Percentiles rank a stretch among this genome's conserved stretches.
These are phyloP conservation scores for Spongiforma sp. DNA, from an alignment of 1,284 basidiomycete species.

Conservation along the genomic window DNA sequence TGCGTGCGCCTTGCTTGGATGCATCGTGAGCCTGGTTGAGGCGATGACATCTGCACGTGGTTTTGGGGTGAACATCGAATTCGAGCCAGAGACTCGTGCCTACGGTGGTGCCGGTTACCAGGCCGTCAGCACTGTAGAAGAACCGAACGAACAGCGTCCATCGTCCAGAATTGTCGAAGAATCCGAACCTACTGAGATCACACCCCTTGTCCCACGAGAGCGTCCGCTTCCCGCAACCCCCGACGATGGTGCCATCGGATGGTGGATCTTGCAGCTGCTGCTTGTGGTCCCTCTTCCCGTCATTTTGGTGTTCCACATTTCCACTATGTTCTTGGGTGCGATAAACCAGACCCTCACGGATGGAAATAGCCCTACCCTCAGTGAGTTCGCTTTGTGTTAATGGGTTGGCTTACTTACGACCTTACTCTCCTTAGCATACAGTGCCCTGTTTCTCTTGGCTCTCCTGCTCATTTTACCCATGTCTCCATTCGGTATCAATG, in stretches of 20 bases:
- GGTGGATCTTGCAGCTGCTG: slow-evolving; percentile 70
- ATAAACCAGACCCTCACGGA: slow-evolving; percentile 67
- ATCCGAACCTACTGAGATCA: slow-evolving; percentile 50
- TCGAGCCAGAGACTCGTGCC: slow-evolving; percentile 8
- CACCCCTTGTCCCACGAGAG: slow-evolving; percentile 52
- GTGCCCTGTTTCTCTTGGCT: slow-evolving; percentile 48
- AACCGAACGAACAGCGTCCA: slow-evolving; percentile 14
- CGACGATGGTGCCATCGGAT: slow-evolving; percentile 49
- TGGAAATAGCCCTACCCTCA: slow-evolving; percentile 54
- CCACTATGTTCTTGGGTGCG: slow-evolving; percentile 53
- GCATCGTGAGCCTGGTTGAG: slow-evolving; percentile 50
- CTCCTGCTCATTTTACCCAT: slow-evolving; percentile 62
- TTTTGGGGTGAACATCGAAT: slow-evolving; percentile 21
- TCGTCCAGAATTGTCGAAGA: slow-evolving; percentile 33
- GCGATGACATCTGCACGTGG: slow-evolving; percentile 30
- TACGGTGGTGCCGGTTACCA: slow-evolving; percentile 31
- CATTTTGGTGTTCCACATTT: slow-evolving; percentile 61
- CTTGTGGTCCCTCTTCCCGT: slow-evolving; percentile 62
- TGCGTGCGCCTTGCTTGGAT: slow-evolving; percentile 51
- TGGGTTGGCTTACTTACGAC: slow-evolving; percentile 5
- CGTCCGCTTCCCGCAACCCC: slow-evolving; percentile 1
- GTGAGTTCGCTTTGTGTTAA: slow-evolving; percentile 43
- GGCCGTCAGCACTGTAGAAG: slow-evolving; percentile 25
- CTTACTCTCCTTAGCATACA: slow-evolving; percentile 52
- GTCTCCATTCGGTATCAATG: slow-evolving; percentile 63